Evolutionary conservation across 2,329 filamentous ascomycete species (phyloP).

Genomic region (Elsinoe australis): DNA sequence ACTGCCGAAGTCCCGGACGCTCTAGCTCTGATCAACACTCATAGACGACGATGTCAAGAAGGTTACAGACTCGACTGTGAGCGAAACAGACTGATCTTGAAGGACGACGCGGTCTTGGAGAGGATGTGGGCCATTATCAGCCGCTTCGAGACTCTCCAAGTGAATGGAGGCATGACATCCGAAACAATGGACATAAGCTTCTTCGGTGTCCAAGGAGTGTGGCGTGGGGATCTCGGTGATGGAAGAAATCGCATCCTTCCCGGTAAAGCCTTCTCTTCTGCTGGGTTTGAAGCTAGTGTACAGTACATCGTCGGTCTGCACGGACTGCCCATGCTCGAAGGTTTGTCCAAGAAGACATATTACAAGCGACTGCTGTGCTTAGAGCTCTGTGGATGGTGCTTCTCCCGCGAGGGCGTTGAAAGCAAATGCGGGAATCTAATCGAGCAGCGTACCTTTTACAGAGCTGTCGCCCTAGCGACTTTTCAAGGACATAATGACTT

Average conservation of each 20-base stretch:
- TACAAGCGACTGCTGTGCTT: conserved; percentile 68
- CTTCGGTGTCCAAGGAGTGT: conserved; percentile 64
- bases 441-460: conserved; percentile 55
- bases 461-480: conserved; percentile 66
- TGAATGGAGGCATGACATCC: conserved; percentile 62
- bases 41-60: conserved; percentile 48
- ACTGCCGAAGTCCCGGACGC: conserved; percentile 17
- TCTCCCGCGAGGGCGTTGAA: conserved; percentile 46
- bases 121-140: conserved; percentile 72
- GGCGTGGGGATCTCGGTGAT: conserved; percentile 54
- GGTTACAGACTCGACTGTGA: conserved; percentile 52
- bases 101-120: conserved; percentile 66
- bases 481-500: conserved; percentile 63
- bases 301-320: conserved; percentile 56
- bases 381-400: conserved; percentile 65
- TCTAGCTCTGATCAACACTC: conserved; percentile 27
- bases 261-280: conserved; percentile 20
- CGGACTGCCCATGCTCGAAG: conserved; percentile 56
- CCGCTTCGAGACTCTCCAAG: conserved; percentile 56
- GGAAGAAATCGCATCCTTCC: conserved; percentile 23
- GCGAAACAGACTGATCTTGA: conserved; percentile 59
- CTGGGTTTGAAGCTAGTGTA: conserved; percentile 40
- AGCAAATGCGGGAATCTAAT: conserved; percentile 45
- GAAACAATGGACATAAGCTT: conserved; percentile 65
- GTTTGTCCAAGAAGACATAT: conserved; percentile 55